Conservation (phyloP, 2,329 filamentous ascomycete species). For the Ramichloridium luteum region DNA sequence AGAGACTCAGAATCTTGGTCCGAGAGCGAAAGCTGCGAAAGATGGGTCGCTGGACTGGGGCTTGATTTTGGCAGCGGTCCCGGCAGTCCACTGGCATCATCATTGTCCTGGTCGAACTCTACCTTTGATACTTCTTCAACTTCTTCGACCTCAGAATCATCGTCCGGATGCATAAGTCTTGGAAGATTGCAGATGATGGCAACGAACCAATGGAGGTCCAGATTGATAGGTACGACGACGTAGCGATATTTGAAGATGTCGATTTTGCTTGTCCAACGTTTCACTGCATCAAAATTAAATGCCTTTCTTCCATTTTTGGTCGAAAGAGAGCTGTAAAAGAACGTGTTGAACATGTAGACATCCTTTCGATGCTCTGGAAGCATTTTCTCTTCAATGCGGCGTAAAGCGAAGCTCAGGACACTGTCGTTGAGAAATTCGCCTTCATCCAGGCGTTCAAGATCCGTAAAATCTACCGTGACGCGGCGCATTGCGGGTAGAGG, state of each 20-base stretch:
- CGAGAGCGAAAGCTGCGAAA: background rate
- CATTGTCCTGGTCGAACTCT: background rate
- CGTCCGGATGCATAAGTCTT: constrained; percentile 18
- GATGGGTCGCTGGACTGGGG: background rate
- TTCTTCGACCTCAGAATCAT: constrained; percentile 7
- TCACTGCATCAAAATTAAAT: constrained; percentile 77
- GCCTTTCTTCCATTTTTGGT: constrained; percentile 37
- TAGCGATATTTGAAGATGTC: constrained; percentile 81
- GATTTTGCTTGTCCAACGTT: constrained; percentile 69
- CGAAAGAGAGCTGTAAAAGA: constrained; percentile 72
- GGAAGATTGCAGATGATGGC: constrained; percentile 89
- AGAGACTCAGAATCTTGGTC: background rate
- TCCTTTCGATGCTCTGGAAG: constrained; percentile 33
- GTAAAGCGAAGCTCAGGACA: constrained; percentile 76
- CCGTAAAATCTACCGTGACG: constrained; percentile 56
- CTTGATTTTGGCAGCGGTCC: background rate
- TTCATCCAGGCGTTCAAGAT: constrained; percentile 67
- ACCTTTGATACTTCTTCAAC: constrained; percentile 4
- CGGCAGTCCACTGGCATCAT: background rate
- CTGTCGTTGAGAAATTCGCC: constrained; percentile 87
- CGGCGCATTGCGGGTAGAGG: constrained; percentile 42
- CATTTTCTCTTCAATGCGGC: constrained; percentile 28
- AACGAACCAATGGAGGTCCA: constrained; percentile 78
- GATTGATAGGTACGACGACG: constrained; percentile 83
- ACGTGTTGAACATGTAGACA: constrained; percentile 84